Evolutionary conservation across 2,329 filamentous ascomycete genomes (phyloP).

Genomic region (Colletotrichum spinosum): DNA sequence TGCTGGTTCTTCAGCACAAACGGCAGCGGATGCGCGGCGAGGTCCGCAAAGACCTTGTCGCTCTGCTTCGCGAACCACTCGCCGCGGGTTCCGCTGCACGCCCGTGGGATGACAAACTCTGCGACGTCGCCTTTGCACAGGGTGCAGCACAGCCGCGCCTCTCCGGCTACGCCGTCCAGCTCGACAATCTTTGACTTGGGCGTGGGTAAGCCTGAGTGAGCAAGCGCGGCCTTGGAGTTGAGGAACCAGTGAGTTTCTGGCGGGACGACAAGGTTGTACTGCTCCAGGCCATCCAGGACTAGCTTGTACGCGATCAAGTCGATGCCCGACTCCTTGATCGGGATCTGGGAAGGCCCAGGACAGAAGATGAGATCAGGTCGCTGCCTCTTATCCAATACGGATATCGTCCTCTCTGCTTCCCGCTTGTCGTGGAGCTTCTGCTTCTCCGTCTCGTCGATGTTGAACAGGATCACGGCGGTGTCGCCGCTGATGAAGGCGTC

Average conservation of each 20-base stretch:
- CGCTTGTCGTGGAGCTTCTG: slow-evolving; percentile 43
- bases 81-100: slow-evolving; percentile 43
- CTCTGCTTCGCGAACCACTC: slow-evolving; percentile 46
- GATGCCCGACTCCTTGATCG: slow-evolving; percentile 42
- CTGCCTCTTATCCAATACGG: slow-evolving; percentile 43
- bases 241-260: slow-evolving; percentile 50
- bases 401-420: slow-evolving; percentile 46
- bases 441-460: slow-evolving; percentile 40
- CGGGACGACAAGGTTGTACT: slow-evolving; percentile 43
- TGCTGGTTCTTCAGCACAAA: slow-evolving; percentile 54
- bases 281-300: slow-evolving; percentile 45
- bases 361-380: slow-evolving; percentile 49
- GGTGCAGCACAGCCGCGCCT: slow-evolving; percentile 41
- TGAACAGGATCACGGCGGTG: slow-evolving; percentile 45
- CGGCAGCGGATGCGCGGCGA: slow-evolving; percentile 42
- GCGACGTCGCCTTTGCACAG: slow-evolving; percentile 37
- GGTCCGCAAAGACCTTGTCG: slow-evolving; percentile 40
- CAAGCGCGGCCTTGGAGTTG: slow-evolving; percentile 50
- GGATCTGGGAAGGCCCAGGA: slow-evolving; percentile 42
- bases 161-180: slow-evolving; percentile 38
- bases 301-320: slow-evolving; percentile 46
- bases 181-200: slow-evolving; percentile 44
- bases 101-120: slow-evolving; percentile 41
- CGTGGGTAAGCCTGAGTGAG: slow-evolving; percentile 48
- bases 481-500: slow-evolving; percentile 48